These are phyloP conservation scores for Gentiana dahurica DNA, from an alignment of 257 asterid genomes.

Conservation along the genomic window DNA sequence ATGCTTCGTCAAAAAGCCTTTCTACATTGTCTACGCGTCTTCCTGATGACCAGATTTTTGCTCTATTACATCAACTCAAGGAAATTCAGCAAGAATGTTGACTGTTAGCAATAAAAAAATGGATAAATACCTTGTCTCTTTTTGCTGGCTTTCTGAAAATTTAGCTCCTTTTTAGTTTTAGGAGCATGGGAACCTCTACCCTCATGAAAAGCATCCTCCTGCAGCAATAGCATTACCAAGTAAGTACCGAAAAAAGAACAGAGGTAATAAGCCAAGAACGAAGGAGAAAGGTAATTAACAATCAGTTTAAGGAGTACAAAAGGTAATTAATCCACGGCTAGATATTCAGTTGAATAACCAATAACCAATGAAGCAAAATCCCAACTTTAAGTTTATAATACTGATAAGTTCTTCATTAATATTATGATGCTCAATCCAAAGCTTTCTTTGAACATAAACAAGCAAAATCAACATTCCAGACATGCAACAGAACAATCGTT, in stretches of 20 bases:
- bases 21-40: constrained; percentile 15
- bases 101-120: too few species aligned
- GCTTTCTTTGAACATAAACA: not conserved
- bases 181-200: constrained; percentile 26
- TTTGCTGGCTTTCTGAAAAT: constrained; percentile 27
- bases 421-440: not conserved
- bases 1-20: constrained; percentile 21
- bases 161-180: constrained; percentile 36
- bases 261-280: too few species aligned
- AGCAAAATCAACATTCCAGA: not conserved
- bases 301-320: not conserved
- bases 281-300: not conserved
- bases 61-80: not conserved
- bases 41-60: constrained; percentile 24
- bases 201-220: constrained; percentile 43
- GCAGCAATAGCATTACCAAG: constrained; percentile 5
- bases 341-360: not conserved
- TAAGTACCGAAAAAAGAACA: not conserved
- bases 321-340: not conserved
- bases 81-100: not conserved
- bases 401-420: not conserved
- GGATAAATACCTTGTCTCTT: constrained; percentile 32
- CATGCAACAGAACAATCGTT: not conserved
- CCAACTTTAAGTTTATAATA: not conserved
- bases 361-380: not conserved